These are phyloP conservation scores for Yamadazyma paraphyllophila DNA, from an alignment of 805 yeast genomes.

Conservation along the genomic window DNA sequence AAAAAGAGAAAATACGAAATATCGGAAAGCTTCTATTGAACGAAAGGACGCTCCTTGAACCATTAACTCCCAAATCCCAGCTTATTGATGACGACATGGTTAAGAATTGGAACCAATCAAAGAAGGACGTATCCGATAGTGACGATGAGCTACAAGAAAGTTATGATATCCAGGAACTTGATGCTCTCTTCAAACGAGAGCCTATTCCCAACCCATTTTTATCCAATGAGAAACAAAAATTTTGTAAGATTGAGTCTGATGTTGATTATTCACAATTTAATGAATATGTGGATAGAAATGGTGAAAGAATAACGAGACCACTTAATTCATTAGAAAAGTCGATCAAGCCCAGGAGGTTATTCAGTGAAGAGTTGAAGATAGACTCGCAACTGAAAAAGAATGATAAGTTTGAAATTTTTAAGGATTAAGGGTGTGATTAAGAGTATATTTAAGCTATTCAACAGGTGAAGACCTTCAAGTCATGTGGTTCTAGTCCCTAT, in stretches of 20 bases:
- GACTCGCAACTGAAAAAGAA: constrained; percentile 2
- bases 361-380: constrained; percentile 5
- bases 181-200: constrained; percentile 12
- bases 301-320: constrained; percentile 29
- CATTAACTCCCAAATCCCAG: constrained; percentile 37
- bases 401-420: constrained; percentile 11
- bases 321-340: constrained; percentile 29
- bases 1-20: constrained; percentile 3
- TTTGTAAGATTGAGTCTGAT: background rate
- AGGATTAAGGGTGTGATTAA: constrained; percentile 3
- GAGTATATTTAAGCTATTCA: no score
- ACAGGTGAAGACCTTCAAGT: no score
- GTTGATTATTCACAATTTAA: constrained; percentile 35
- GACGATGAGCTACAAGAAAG: constrained; percentile 3
- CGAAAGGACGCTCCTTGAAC: constrained; percentile 16
- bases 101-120: constrained; percentile 17
- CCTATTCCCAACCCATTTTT: constrained; percentile 27
- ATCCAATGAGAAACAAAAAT: constrained; percentile 6
- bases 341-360: constrained; percentile 38
- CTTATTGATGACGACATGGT: constrained; percentile 32
- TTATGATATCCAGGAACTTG: constrained; percentile 14
- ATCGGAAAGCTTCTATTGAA: constrained; percentile 10
- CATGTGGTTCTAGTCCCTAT: no score
- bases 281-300: constrained; percentile 39
- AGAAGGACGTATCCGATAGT: constrained; percentile 4